Percentiles rank a stretch among this genome's conserved stretches.
Conservation (phyloP, 306 rosid genomes). For the Cicer cuneatum region DNA sequence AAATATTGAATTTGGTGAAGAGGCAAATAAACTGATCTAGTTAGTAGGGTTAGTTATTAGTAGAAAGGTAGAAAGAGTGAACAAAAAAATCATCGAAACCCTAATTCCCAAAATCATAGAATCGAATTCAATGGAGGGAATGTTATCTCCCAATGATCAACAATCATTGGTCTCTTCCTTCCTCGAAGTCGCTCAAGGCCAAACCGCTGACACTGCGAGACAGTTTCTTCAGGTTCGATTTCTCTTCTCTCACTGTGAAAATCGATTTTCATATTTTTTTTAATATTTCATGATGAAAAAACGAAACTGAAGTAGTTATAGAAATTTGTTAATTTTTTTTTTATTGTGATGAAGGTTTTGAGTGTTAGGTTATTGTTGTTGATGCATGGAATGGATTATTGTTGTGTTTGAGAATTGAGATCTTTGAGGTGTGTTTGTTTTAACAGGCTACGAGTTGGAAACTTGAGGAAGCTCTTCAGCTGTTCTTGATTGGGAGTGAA, state of each 20-base stretch:
- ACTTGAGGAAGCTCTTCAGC: slow-evolving; percentile 96
- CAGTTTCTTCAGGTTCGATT: slow-evolving; percentile 53
- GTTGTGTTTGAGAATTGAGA: background rate
- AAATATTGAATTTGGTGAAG: background rate
- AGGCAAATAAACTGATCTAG: background rate
- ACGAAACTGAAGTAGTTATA: background rate
- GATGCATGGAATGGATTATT: background rate
- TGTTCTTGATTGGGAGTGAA: slow-evolving; percentile 78
- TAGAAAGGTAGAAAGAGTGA: background rate
- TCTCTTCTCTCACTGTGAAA: background rate
- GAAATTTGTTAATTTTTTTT: background rate
- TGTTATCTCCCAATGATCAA: slow-evolving; percentile 51
- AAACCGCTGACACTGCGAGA: slow-evolving; percentile 55
- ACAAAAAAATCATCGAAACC: slow-evolving; percentile 30
- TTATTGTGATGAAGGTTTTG: background rate
- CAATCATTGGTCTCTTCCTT: slow-evolving; percentile 56
- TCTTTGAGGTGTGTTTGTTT: slow-evolving; percentile 37
- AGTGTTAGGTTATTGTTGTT: background rate
- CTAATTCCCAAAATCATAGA: slow-evolving; percentile 29
- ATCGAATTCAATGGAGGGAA: slow-evolving; percentile 48
- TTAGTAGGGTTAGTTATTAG: background rate
- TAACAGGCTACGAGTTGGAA: slow-evolving; percentile 93
- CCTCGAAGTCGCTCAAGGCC: slow-evolving; percentile 61
- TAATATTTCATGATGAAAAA: background rate
- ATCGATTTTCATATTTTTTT: background rate